phyloP scores from a whole-genome alignment of 2,329 filamentous ascomycete species.

The Microascus cirrosus region DNA sequence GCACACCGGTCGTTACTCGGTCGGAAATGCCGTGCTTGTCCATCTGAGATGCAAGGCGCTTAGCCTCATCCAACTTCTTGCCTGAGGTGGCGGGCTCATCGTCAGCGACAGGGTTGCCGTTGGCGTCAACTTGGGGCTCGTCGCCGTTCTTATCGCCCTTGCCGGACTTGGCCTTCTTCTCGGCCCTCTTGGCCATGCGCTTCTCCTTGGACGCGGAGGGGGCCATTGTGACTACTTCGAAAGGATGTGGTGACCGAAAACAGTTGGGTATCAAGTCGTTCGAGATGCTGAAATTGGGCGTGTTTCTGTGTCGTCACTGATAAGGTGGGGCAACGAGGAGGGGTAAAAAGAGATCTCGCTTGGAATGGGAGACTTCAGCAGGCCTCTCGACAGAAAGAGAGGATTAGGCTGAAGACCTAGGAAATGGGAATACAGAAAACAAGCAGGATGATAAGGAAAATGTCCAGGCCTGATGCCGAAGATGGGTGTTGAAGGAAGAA shows the following conservation, averaged over 20 bases:
- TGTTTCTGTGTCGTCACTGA: slow-evolving; percentile 3
- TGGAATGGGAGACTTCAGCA: not conserved
- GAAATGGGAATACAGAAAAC: not conserved
- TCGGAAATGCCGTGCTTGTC: slow-evolving; percentile 95
- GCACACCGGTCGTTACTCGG: slow-evolving; percentile 93
- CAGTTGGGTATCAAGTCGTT: slow-evolving; percentile 1
- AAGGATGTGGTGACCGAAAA: not conserved
- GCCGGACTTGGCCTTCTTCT: slow-evolving; percentile 67
- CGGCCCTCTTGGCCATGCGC: slow-evolving; percentile 60
- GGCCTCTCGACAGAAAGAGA: not conserved
- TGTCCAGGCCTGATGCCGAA: not conserved
- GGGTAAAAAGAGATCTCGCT: not conserved
- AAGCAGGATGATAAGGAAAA: not conserved
- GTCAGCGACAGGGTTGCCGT: slow-evolving; percentile 41
- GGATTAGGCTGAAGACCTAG: not conserved
- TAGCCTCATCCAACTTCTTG: slow-evolving; percentile 68
- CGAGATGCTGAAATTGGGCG: not conserved
- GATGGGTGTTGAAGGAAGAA: not conserved
- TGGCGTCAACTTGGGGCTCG: slow-evolving; percentile 52
- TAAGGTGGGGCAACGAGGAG: slow-evolving; percentile 4
- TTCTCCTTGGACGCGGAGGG: slow-evolving; percentile 61
- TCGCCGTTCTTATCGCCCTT: slow-evolving; percentile 62
- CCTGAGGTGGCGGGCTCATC: slow-evolving; percentile 59
- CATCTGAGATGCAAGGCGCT: slow-evolving; percentile 84
- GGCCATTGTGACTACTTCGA: slow-evolving; percentile 34